These are phyloP conservation scores for Aspergillus vadensis DNA, from an alignment of 2,329 filamentous ascomycete genomes.

Conservation along the genomic window DNA sequence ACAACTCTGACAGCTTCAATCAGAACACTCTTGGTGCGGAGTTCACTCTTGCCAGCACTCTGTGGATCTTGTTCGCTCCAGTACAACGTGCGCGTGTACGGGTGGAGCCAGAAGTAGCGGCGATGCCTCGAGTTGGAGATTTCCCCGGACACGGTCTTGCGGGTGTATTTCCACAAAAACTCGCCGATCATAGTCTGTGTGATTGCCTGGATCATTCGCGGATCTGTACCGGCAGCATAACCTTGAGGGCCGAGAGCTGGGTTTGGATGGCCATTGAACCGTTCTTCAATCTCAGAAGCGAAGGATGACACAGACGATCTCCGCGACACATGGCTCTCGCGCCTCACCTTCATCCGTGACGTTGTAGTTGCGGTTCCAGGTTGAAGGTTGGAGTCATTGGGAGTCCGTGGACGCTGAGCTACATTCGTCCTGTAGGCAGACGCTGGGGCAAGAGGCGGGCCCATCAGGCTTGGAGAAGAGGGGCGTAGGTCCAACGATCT, in stretches of 20 bases:
- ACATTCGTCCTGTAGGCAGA: conserved; percentile 64
- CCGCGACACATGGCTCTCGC: conserved; percentile 55
- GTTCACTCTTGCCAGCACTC: conserved; percentile 71
- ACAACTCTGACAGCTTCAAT: conserved; percentile 93
- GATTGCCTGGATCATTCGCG: conserved; percentile 97
- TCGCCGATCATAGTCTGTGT: conserved; percentile 99
- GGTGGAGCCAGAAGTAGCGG: conserved; percentile 98
- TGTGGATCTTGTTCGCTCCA: conserved; percentile 93
- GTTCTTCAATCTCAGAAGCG: conserved; percentile 85
- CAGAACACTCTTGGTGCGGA: conserved; percentile 83
- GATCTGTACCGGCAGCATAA: conserved; percentile 76
- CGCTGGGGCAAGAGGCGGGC: conserved; percentile 79
- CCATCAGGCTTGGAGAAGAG: conserved; percentile 63
- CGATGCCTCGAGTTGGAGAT: conserved; percentile 88
- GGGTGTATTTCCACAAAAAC: conserved; percentile 98
- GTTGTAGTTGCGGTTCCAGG: conserved; percentile 52
- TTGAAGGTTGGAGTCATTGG: conserved; percentile 54
- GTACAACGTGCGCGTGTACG: conserved; percentile 93
- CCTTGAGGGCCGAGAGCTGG: conserved; percentile 56
- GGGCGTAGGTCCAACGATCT: conserved; percentile 55
- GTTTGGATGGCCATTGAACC: conserved; percentile 74
- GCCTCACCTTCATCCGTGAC: conserved; percentile 59
- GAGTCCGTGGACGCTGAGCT: conserved; percentile 61
- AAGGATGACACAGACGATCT: conserved; percentile 94
- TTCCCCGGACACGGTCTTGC: conserved; percentile 84